A percentile compares a stretch with the other conserved stretches of the same genome.
These are phyloP conservation scores for Boletus rufocinnamomeus DNA, from an alignment of 768 basidiomycete genomes.

Conservation along the genomic window DNA sequence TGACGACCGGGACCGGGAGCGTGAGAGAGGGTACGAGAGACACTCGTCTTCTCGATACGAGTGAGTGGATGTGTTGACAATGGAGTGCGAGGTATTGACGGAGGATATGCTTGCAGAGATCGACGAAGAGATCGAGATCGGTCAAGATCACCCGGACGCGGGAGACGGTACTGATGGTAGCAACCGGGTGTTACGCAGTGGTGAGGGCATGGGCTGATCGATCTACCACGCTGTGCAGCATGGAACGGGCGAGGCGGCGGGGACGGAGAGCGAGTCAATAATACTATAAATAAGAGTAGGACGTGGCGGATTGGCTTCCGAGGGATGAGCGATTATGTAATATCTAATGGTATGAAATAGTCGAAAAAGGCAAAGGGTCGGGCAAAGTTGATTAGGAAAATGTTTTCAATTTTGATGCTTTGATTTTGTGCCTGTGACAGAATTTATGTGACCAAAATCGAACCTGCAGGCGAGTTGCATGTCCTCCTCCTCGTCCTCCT, in stretches of 20 bases:
- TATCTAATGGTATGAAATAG: constrained; percentile 23
- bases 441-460: constrained; percentile 31
- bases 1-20: constrained; percentile 67
- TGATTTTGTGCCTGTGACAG: constrained; percentile 39
- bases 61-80: constrained; percentile 49
- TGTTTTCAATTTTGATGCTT: constrained; percentile 33
- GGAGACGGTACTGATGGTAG: constrained; percentile 48
- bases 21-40: constrained; percentile 69
- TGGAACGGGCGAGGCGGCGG: constrained; percentile 28
- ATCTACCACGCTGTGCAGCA: constrained; percentile 24
- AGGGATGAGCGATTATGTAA: constrained; percentile 17
- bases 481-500: constrained; percentile 20
- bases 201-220: constrained; percentile 12
- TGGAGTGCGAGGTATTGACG: constrained; percentile 19
- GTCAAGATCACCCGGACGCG: constrained; percentile 67
- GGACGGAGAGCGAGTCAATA: not conserved
- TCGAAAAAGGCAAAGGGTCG: constrained; percentile 15
- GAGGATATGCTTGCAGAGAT: constrained; percentile 45
- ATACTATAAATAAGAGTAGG: not conserved
- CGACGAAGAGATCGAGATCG: constrained; percentile 73
- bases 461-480: constrained; percentile 23
- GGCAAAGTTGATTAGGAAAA: constrained; percentile 27
- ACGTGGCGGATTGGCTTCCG: constrained; percentile 7
- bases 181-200: not conserved
- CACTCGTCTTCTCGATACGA: constrained; percentile 72